A percentile compares a stretch with the other conserved stretches of the same genome.
phyloP scores from a whole-genome alignment of 1,284 basidiomycete species.

The Microbotryum silenes-acaulis region DNA sequence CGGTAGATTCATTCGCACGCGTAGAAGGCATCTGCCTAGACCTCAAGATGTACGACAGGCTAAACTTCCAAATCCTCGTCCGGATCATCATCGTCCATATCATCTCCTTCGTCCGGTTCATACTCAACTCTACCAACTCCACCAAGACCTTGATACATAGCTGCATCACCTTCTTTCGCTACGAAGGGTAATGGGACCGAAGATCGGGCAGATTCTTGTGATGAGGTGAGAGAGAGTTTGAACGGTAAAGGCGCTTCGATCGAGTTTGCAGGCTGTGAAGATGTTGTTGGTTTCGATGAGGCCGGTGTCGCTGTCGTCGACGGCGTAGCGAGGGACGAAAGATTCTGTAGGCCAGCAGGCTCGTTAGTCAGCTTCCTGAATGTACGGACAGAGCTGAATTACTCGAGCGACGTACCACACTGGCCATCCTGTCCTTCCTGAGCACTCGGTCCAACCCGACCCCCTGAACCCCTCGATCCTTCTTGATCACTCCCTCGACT shows the following conservation, averaged over 20 bases:
- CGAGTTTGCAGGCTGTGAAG: no score
- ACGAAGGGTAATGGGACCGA: conserved; percentile 77
- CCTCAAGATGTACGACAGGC: neutral
- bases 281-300: no score
- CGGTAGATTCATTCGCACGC: no score
- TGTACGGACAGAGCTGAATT: no score
- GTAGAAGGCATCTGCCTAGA: no score
- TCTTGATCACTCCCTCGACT: conserved; percentile 1
- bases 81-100: conserved; percentile 80
- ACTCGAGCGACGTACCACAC: conserved; percentile 2
- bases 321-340: neutral
- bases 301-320: neutral
- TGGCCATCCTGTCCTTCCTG: neutral
- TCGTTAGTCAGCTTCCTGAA: no score
- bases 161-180: conserved; percentile 57
- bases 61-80: conserved; percentile 78
- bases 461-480: neutral
- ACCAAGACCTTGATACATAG: conserved; percentile 38
- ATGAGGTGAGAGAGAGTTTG: conserved; percentile 72
- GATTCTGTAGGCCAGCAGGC: neutral
- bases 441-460: conserved; percentile 11
- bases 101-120: conserved; percentile 78
- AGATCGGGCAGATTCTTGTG: conserved; percentile 69
- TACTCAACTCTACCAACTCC: conserved; percentile 52
- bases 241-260: conserved; percentile 51